Percentiles rank a stretch among this genome's conserved stretches.
These are phyloP conservation scores for Sugiyamaella xylanicola DNA, from an alignment of 1,139 yeast species.

Conservation along the genomic window DNA sequence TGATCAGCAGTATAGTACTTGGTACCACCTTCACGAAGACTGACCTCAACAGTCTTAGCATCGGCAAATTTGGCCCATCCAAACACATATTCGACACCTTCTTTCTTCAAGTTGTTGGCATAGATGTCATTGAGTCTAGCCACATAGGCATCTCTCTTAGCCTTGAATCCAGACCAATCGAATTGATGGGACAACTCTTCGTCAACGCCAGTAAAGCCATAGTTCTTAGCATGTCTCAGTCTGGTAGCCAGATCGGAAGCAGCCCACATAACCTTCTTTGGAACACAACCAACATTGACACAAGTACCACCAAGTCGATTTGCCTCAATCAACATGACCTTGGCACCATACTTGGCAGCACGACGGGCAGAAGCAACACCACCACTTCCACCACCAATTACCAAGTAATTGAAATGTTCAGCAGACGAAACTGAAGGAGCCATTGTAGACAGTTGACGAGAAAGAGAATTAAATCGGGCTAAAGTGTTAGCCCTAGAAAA, in stretches of 20 bases:
- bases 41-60: slow-evolving; percentile 71
- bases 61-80: slow-evolving; percentile 79
- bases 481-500: slow-evolving; percentile 13
- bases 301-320: slow-evolving; percentile 92
- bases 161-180: slow-evolving; percentile 79
- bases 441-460: slow-evolving; percentile 43
- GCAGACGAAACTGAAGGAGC: slow-evolving; percentile 48
- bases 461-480: slow-evolving; percentile 11
- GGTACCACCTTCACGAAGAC: slow-evolving; percentile 48
- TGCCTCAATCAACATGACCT: slow-evolving; percentile 78
- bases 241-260: slow-evolving; percentile 86
- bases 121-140: slow-evolving; percentile 88
- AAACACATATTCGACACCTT: slow-evolving; percentile 81
- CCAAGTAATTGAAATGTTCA: slow-evolving; percentile 79
- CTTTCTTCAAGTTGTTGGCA: slow-evolving; percentile 80
- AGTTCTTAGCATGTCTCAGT: slow-evolving; percentile 71
- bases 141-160: slow-evolving; percentile 89
- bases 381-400: slow-evolving; percentile 99
- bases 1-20: slow-evolving; percentile 76
- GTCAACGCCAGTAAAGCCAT: slow-evolving; percentile 67
- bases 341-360: slow-evolving; percentile 92
- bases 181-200: slow-evolving; percentile 55
- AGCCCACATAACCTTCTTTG: slow-evolving; percentile 98
- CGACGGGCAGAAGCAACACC: slow-evolving; percentile 98
- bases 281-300: slow-evolving; percentile 99